Conservation (phyloP, 2,329 filamentous ascomycete species). For the Neonectria faginata region DNA sequence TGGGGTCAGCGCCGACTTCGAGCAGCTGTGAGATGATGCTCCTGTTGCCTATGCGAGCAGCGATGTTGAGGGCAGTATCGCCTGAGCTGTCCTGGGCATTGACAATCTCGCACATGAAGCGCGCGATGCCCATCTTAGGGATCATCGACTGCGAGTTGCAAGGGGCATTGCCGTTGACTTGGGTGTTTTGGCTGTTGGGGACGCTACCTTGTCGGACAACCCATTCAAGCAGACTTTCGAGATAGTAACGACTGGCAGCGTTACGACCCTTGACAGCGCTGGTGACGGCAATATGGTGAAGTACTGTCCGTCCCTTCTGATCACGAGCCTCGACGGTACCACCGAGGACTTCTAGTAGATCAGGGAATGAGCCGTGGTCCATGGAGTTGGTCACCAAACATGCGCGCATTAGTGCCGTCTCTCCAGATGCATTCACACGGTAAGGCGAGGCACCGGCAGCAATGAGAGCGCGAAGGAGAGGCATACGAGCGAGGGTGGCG, state of each 20-base stretch:
- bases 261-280: constrained; percentile 95
- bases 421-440: constrained; percentile 87
- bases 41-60: constrained; percentile 89
- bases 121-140: constrained; percentile 84
- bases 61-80: constrained; percentile 94
- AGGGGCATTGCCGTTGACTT: constrained; percentile 48
- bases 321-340: constrained; percentile 92
- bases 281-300: constrained; percentile 96
- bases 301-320: constrained; percentile 86
- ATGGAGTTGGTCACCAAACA: constrained; percentile 95
- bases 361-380: constrained; percentile 89
- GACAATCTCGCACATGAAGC: constrained; percentile 97
- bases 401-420: constrained; percentile 93
- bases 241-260: constrained; percentile 92
- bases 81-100: constrained; percentile 94
- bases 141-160: constrained; percentile 56
- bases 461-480: constrained; percentile 84
- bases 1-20: constrained; percentile 94
- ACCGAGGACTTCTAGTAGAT: constrained; percentile 88
- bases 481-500: constrained; percentile 87
- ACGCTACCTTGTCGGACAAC: constrained; percentile 86
- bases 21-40: constrained; percentile 97
- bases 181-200: constrained; percentile 62
- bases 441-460: constrained; percentile 87
- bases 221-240: constrained; percentile 94